Evolutionary conservation across 768 basidiomycete species (phyloP), one percentile per base, ranked within the genome.

Genomic region (Artomyces pyxidatus): DNA sequence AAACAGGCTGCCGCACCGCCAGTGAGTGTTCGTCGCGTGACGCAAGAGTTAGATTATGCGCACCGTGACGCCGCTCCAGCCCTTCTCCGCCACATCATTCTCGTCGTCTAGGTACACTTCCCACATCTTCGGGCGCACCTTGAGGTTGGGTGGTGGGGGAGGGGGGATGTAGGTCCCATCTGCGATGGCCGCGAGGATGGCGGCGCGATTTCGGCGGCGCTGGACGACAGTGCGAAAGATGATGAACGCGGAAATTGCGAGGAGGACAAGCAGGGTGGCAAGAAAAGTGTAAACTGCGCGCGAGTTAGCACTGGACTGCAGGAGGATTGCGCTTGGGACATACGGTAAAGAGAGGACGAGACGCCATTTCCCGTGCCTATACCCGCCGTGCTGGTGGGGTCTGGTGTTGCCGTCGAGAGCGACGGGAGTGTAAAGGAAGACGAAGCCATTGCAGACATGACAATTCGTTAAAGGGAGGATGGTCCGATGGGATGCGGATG

Each of bases 61-160:
- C 25, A 54, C 53, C 2, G 19, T 26, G 25, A 52, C 28, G 1
- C 28, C 45, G 1, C 7, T 45, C 53, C 53, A 54, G 4, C 53
- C 41, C n/a, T 54, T 54, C 32, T 17, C 50, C 14, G 32, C 32
- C 1, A 12, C 27, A 3, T 52, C 42, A 3, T 17, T 23, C 16
- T 43, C 10, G 10, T 22, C n/a, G 27, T 23, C 10, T 3, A 47
- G 16, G 21, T 27, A 19, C 2, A 37, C 9, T 43, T 54, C 53
- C 53, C 53, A 54, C 28, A 54, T 14, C 16, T 22, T 10, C 0
- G 53, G 53, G 29, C 47, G 42, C 17, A 19, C 19, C 11, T 23
- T 37, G 7, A 25, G 32, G 22, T 9, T 16, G 10, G 19, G 19
- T 2, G 16, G 39, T 1, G 6, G 10, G 30, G 30, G 28, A 9